Base-by-base conservation (phyloP, 192 early-diverging fungal species). In the Coemansia sp. region DNA sequence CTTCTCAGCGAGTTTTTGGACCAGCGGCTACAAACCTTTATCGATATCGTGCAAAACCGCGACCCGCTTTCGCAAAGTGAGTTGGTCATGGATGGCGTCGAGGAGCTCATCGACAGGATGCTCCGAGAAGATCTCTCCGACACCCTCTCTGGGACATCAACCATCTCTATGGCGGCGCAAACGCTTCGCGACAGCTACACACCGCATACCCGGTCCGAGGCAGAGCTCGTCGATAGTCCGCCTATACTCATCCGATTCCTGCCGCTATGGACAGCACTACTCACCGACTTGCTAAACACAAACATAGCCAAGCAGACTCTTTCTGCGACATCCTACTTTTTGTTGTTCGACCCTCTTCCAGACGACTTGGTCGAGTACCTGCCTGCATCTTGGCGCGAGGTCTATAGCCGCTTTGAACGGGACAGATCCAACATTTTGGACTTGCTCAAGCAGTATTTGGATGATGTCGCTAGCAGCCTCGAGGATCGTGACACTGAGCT, bases 331-430 rank as follows among this genome's bases (percentile, higher is more conserved):
- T 82, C 79, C 34, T 82, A 77, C 35, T 27, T 82, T 44, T 41
- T 82, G 53, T 66, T 77, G 14, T 82, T 73, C 56, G 74, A 82
- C 35, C 68, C 67, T 31, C 40, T 82, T 16, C 75, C 75, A 5
- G n/a, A 8, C 2, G 39, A 59, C 24, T 41, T 81, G 39, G 27
- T 59, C 14, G n/a, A 17, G 1, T 67, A 44, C 17, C 61, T 77
- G 46, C 74, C 79, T 7, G 13, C 16, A 4, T 2, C 21, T n/a
- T 78, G 74, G 75, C 56, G 65, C 2, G 9, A 31, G 13, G 61
- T 31, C 14, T 77, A 71, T 41, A 27, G 9, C 27, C 59, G 59
- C 1, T 83, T 81, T 57, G 70, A 81, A 24, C 14, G n/a, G 19
- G 27, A 53, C 33, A 37, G 75, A 11, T n/a, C 44, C n/a, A 36